phyloP scores from a whole-genome alignment of 1,139 yeast genomes.

The Yamadazyma sp. region DNA sequence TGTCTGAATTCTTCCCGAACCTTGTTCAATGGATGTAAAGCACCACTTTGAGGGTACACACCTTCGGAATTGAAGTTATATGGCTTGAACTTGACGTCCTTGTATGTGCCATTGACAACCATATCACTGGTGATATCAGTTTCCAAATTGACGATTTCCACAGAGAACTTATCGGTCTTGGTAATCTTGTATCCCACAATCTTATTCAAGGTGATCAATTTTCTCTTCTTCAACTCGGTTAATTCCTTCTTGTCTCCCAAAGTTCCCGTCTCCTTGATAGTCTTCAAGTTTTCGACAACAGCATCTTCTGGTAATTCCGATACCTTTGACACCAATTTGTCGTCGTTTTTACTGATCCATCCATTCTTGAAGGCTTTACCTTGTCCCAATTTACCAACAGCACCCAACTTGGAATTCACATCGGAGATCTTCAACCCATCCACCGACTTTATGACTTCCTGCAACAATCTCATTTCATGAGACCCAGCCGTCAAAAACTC shows the following conservation, averaged over 20 bases:
- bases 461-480: conserved; percentile 81
- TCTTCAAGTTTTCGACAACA: conserved; percentile 64
- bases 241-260: conserved; percentile 65
- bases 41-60: conserved; percentile 80
- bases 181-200: conserved; percentile 70
- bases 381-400: conserved; percentile 88
- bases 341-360: conserved; percentile 91
- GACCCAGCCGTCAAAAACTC: conserved; percentile 80
- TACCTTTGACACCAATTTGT: conserved; percentile 64
- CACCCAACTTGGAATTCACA: conserved; percentile 74
- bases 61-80: conserved; percentile 97
- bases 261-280: conserved; percentile 58
- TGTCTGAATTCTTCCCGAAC: conserved; percentile 98
- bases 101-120: conserved; percentile 82
- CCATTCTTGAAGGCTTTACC: conserved; percentile 98
- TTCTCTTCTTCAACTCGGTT: conserved; percentile 89
- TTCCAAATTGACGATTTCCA: conserved; percentile 77
- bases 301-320: conserved; percentile 57
- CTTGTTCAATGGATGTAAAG: conserved; percentile 93
- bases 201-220: conserved; percentile 72
- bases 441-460: conserved; percentile 69
- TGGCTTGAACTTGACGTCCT: conserved; percentile 82
- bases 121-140: conserved; percentile 94
- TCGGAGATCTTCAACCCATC: conserved; percentile 84
- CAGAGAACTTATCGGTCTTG: conserved; percentile 83